These are phyloP conservation scores for Kuraishia molischiana DNA, from an alignment of 805 yeast genomes.

Conservation along the genomic window DNA sequence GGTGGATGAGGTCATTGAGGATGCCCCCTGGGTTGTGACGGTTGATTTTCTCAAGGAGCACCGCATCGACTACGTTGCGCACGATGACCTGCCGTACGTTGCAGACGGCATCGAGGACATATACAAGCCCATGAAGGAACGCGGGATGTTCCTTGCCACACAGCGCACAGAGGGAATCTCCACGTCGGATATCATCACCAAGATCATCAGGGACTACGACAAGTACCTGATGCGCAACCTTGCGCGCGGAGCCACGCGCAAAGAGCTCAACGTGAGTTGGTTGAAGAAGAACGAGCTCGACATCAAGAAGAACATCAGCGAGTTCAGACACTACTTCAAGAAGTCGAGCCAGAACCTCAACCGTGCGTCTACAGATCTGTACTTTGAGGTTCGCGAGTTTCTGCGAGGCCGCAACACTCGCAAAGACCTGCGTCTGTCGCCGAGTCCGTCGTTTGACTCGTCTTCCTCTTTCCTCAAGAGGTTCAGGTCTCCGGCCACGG, in stretches of 20 bases:
- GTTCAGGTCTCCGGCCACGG: slow-evolving; percentile 49
- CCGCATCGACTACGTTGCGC: slow-evolving; percentile 92
- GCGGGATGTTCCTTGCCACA: slow-evolving; percentile 86
- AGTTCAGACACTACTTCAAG: slow-evolving; percentile 80
- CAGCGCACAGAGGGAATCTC: slow-evolving; percentile 96
- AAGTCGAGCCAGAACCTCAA: slow-evolving; percentile 60
- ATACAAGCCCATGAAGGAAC: slow-evolving; percentile 82
- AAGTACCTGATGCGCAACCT: slow-evolving; percentile 94
- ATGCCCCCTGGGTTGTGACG: slow-evolving; percentile 94
- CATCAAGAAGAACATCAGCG: slow-evolving; percentile 79
- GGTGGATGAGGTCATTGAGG: slow-evolving; percentile 94
- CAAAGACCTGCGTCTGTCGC: not conserved
- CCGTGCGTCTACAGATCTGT: slow-evolving; percentile 71
- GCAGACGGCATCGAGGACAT: slow-evolving; percentile 86
- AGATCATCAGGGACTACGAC: slow-evolving; percentile 91
- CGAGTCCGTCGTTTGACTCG: not conserved
- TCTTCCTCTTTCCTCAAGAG: slow-evolving; percentile 4
- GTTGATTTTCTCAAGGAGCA: slow-evolving; percentile 72
- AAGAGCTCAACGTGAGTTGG: slow-evolving; percentile 96
- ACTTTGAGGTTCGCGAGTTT: slow-evolving; percentile 76
- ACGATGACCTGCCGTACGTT: slow-evolving; percentile 93
- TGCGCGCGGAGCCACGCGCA: slow-evolving; percentile 94
- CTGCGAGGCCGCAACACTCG: slow-evolving; percentile 25
- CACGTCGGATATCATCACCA: slow-evolving; percentile 92
- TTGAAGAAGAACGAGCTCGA: slow-evolving; percentile 94